A percentile compares a stretch with the other conserved stretches of the same genome.
These are phyloP conservation scores for Penicillium coffeae DNA, from an alignment of 495 filamentous ascomycete species.

Conservation along the genomic window DNA sequence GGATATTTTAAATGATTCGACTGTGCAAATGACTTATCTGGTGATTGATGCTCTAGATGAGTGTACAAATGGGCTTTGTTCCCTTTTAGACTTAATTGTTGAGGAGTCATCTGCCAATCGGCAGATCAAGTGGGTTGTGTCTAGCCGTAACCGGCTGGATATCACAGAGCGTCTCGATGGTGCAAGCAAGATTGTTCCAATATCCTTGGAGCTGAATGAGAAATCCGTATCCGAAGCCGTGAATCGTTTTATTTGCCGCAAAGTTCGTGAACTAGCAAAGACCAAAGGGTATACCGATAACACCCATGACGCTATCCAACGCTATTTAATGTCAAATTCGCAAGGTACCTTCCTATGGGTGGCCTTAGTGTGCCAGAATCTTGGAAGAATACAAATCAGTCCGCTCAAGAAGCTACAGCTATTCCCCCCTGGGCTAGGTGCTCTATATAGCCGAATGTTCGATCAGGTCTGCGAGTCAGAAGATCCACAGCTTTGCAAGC, in stretches of 20 bases:
- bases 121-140: slow-evolving; percentile 1
- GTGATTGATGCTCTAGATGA: background rate
- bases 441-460: background rate
- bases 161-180: slow-evolving; percentile 1
- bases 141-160: background rate
- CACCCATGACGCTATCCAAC: slow-evolving; percentile 40
- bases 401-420: background rate
- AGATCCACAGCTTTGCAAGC: background rate
- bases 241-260: background rate
- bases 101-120: background rate
- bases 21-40: background rate
- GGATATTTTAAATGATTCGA: background rate
- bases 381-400: background rate
- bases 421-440: background rate
- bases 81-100: background rate
- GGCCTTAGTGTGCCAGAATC: background rate
- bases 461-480: background rate
- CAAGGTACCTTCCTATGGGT: slow-evolving; percentile 3
- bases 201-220: slow-evolving; percentile 4
- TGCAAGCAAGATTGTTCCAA: background rate
- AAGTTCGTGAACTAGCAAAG: background rate
- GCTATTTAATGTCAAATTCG: slow-evolving; percentile 26
- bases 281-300: slow-evolving; percentile 11
- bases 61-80: background rate
- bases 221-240: background rate